phyloP scores from a whole-genome alignment of 495 filamentous ascomycete species.

The Neurospora discreta region DNA sequence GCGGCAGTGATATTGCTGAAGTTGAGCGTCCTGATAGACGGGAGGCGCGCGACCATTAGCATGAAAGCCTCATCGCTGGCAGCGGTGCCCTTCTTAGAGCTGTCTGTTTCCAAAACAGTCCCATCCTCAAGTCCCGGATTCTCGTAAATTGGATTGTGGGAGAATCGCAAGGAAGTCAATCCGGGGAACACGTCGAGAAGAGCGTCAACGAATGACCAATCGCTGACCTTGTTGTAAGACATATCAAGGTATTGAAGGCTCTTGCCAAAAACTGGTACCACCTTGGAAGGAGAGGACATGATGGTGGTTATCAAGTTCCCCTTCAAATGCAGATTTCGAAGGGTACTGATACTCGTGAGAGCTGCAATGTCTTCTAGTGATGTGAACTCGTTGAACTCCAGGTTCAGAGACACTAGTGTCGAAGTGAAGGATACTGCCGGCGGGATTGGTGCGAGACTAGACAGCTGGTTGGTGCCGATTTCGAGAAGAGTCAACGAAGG shows the following conservation, averaged over 20 bases:
- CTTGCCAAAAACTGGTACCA: constrained; percentile 17
- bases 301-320: constrained; percentile 39
- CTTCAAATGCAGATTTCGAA: constrained; percentile 52
- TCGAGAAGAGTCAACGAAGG: constrained; percentile 46
- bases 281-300: constrained; percentile 9
- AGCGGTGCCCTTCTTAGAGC: constrained; percentile 17
- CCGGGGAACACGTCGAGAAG: constrained; percentile 57
- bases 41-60: constrained; percentile 71
- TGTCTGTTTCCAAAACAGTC: constrained; percentile 10
- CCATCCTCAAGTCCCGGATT: constrained; percentile 32
- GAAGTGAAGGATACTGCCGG: constrained; percentile 34
- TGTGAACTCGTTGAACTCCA: constrained; percentile 67
- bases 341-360: constrained; percentile 45
- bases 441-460: constrained; percentile 28
- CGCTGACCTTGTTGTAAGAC: constrained; percentile 63
- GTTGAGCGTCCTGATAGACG: constrained; percentile 59
- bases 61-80: constrained; percentile 60
- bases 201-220: constrained; percentile 59
- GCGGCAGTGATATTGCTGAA: constrained; percentile 58
- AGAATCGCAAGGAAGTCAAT: constrained; percentile 60
- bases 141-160: constrained; percentile 73
- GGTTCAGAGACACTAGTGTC: constrained; percentile 45
- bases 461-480: constrained; percentile 37
- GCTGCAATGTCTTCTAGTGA: constrained; percentile 45
- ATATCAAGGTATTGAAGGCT: constrained; percentile 59